phyloP scores from a whole-genome alignment of 179 eudicot genomes.

The Beta macrorhiza region DNA sequence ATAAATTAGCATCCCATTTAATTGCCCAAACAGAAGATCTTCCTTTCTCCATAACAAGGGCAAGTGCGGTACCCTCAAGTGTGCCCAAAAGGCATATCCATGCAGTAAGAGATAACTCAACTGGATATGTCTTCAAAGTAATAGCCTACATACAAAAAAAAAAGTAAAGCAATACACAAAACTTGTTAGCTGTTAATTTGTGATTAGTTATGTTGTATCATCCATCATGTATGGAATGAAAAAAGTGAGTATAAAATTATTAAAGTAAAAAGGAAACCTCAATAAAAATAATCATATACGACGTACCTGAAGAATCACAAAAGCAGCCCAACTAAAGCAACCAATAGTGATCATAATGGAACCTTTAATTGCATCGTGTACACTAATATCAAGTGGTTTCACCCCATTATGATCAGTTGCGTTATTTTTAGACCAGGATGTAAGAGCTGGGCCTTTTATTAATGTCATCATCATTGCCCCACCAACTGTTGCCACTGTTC shows the following conservation, averaged over 20 bases:
- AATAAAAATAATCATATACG: neutral
- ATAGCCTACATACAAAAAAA: constrained; percentile 40
- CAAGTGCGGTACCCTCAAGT: constrained; percentile 50
- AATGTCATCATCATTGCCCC: constrained; percentile 91
- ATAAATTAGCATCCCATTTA: constrained; percentile 58
- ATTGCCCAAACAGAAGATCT: constrained; percentile 52
- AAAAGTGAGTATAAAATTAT: neutral
- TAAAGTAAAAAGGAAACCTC: neutral
- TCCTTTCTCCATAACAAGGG: constrained; percentile 58
- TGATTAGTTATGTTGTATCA: neutral
- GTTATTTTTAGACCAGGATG: constrained; percentile 36
- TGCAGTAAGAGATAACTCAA: constrained; percentile 67
- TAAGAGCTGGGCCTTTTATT: constrained; percentile 46
- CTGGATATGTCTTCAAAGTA: constrained; percentile 68
- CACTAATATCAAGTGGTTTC: constrained; percentile 32
- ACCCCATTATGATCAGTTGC: constrained; percentile 2
- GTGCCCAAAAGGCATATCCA: constrained; percentile 68
- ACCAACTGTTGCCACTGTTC: constrained; percentile 69
- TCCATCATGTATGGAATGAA: too few relatives aligned
- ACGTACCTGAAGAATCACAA: constrained; percentile 70
- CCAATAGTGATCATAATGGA: constrained; percentile 64
- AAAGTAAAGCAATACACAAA: neutral
- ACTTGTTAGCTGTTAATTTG: neutral
- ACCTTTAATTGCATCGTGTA: constrained; percentile 60
- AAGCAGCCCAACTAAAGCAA: constrained; percentile 69